A percentile compares a stretch with the other conserved stretches of the same genome.
These are phyloP conservation scores for Umbelopsis vinacea DNA, from an alignment of 192 early-diverging fungal species.

Conservation along the genomic window DNA sequence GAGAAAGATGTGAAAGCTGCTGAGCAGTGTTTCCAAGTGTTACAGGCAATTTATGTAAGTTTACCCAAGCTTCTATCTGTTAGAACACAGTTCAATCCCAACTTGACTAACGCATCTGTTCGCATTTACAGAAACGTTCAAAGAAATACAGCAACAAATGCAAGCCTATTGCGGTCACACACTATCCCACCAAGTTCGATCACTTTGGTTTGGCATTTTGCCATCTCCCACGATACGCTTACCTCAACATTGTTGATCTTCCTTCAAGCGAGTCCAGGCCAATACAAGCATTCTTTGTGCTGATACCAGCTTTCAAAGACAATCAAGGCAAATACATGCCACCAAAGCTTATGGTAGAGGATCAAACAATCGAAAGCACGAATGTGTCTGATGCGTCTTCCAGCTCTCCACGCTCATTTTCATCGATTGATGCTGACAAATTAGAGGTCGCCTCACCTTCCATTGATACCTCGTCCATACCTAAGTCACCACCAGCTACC, in stretches of 20 bases:
- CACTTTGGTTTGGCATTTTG: conserved; percentile 6
- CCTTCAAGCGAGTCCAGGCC: background rate
- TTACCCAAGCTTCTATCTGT: background rate
- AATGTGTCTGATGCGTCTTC: no score
- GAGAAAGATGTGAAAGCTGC: background rate
- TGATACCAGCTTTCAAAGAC: conserved; percentile 10
- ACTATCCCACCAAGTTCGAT: conserved; percentile 6
- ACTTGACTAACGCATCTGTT: background rate
- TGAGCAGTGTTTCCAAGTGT: background rate
- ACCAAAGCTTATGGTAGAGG: background rate
- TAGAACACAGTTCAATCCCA: background rate
- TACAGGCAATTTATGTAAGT: conserved; percentile 5
- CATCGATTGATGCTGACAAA: no score
- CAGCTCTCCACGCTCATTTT: no score
- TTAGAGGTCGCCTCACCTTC: no score
- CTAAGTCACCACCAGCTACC: no score
- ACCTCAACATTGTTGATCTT: background rate
- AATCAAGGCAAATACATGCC: background rate
- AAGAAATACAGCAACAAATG: background rate
- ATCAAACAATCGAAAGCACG: background rate
- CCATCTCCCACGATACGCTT: conserved; percentile 1
- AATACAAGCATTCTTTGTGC: conserved; percentile 4
- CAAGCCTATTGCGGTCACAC: background rate
- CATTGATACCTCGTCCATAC: no score
- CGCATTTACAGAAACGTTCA: background rate